A percentile compares a stretch with the other conserved stretches of the same genome.
phyloP scores from a whole-genome alignment of 176 grass and related monocot genomes.

The Ananas comosus region DNA sequence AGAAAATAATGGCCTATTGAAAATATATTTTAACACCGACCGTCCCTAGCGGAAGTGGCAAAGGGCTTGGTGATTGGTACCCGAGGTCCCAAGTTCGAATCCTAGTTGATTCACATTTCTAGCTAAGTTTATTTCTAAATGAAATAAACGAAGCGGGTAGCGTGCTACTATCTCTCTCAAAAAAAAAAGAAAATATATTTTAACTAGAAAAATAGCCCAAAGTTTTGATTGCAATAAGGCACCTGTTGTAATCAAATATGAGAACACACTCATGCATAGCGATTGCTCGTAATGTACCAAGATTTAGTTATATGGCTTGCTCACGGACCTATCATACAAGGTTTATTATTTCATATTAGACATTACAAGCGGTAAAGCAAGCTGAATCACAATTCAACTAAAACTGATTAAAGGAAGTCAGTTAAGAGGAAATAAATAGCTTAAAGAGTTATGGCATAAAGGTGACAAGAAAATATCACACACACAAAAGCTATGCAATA shows the following conservation, averaged over 20 bases:
- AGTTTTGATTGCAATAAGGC: slow-evolving; percentile 10
- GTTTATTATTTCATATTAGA: slow-evolving; percentile 21
- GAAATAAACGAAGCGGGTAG: too few species aligned
- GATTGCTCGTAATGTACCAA: slow-evolving; percentile 93
- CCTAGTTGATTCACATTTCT: too few species aligned
- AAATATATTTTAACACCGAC: too few species aligned
- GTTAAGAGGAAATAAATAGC: not conserved
- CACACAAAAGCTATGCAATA: not conserved
- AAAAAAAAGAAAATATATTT: too few species aligned
- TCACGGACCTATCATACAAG: slow-evolving; percentile 68
- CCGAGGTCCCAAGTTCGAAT: too few species aligned
- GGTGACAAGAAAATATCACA: not conserved
- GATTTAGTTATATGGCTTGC: slow-evolving; percentile 87
- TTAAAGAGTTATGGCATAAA: not conserved
- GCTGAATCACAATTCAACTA: not conserved
- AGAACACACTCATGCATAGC: slow-evolving; percentile 81
- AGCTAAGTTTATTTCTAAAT: too few species aligned
- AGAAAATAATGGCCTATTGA: slow-evolving; percentile 17
- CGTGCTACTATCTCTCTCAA: too few species aligned
- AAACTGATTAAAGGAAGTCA: not conserved
- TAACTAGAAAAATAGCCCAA: not conserved
- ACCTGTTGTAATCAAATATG: slow-evolving; percentile 97
- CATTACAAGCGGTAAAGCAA: slow-evolving; percentile 1
- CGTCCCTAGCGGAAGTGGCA: too few species aligned
- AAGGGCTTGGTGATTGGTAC: too few species aligned